Base-by-base conservation (phyloP, 768 basidiomycete genomes). In the Piloderma croceum region DNA sequence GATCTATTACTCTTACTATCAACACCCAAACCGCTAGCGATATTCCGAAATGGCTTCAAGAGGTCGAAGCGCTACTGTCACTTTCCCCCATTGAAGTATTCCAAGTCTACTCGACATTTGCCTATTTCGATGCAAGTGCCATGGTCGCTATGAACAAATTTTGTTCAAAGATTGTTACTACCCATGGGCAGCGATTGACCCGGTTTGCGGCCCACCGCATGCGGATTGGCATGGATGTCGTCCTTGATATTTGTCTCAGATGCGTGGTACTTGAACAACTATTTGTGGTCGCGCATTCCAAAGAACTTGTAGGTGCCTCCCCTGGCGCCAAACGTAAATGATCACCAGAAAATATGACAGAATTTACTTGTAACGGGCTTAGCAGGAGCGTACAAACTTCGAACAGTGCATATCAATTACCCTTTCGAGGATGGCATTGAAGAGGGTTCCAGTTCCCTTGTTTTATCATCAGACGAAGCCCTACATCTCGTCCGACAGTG, bases 171-270 rank as follows among this genome's bases (percentile, higher is more conserved):
- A 56, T 90, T 3, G 64, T 83, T 9, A 29, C 54, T 3, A 52
- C 51, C 7, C 86, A 88, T 40, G 71, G 74, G 0, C 48, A 53
- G 12, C 68, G 70, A 12, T 65, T 90, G 5, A 63, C 53, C 20
- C 64, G 70, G 9, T 74, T 89, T 46, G 80, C 79, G 10, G 69
- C 86, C 2, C 76, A 86, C 50, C 68, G 81, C 20, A 77, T 83
- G 68, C 61, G 68, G 3, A 69, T 87, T 41, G 64, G 66, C 47
- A 53, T 77, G 17, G 57, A 60, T 9, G 65, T 71, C 1, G 62
- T 90, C 23, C 55, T 61, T 15, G 61, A 68, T 21, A 70, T 90
- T 7, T 87, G 84, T 48, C 43, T 49, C 7, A 57, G 66, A 13
- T 86, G 84, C 43, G 42, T 59, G 0, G 58, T 53, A 6, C 66